Percentiles rank a stretch among this genome's conserved stretches.
phyloP scores from a whole-genome alignment of 2,329 filamentous ascomycete genomes.

The Aschersonia sp. region DNA sequence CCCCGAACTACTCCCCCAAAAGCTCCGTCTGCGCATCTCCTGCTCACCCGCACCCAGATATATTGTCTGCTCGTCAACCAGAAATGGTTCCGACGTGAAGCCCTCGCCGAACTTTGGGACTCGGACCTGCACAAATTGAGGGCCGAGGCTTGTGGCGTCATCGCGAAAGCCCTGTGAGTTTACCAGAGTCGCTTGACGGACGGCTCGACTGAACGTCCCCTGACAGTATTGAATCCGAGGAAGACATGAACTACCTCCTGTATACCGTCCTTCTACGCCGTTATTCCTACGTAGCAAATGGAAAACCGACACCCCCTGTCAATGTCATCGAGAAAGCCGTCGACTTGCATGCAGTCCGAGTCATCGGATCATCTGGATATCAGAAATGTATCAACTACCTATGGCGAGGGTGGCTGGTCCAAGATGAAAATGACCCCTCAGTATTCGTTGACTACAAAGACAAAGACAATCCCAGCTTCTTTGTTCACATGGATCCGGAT shows the following conservation, averaged over 20 bases:
- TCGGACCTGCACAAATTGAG: constrained; percentile 68
- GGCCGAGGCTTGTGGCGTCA: constrained; percentile 73
- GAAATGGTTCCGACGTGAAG: constrained; percentile 67
- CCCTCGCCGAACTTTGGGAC: constrained; percentile 77
- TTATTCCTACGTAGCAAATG: constrained; percentile 68
- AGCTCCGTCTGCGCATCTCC: background rate
- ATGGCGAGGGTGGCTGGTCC: constrained; percentile 94
- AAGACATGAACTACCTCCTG: constrained; percentile 64
- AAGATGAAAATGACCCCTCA: constrained; percentile 83
- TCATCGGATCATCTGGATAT: constrained; percentile 88
- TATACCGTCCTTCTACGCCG: constrained; percentile 74
- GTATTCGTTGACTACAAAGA: constrained; percentile 79
- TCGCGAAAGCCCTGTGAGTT: constrained; percentile 62
- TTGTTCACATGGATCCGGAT: constrained; percentile 79
- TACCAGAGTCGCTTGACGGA: background rate
- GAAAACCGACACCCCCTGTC: constrained; percentile 55
- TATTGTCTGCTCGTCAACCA: constrained; percentile 64
- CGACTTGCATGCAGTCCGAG: constrained; percentile 73
- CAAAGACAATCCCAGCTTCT: constrained; percentile 64
- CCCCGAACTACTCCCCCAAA: background rate
- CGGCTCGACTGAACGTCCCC: background rate
- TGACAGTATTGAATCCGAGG: constrained; percentile 66
- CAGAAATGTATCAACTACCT: constrained; percentile 90
- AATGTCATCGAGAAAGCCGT: constrained; percentile 92
- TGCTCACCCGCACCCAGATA: constrained; percentile 22